A percentile compares a stretch with the other conserved stretches of the same genome.
phyloP scores from a whole-genome alignment of 768 basidiomycete genomes.

The Chalciporus pseudorubinellus region DNA sequence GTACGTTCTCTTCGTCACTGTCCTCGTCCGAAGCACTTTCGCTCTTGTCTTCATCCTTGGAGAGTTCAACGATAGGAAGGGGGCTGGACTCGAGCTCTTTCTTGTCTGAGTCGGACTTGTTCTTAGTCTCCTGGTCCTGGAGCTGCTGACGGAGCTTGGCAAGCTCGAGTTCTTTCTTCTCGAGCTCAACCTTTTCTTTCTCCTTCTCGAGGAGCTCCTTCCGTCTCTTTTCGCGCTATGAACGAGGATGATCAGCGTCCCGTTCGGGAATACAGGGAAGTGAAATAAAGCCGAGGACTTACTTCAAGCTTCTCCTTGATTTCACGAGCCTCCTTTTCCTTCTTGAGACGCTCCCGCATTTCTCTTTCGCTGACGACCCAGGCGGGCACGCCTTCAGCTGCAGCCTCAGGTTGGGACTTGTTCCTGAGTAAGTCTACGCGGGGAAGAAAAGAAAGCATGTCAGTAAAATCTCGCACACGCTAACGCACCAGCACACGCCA shows the following conservation, averaged over 20 bases:
- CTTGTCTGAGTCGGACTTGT: constrained; percentile 44
- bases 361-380: constrained; percentile 79
- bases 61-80: constrained; percentile 2
- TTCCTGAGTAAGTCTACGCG: constrained; percentile 71
- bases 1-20: too few relatives aligned
- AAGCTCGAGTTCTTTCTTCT: constrained; percentile 62
- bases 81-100: constrained; percentile 36
- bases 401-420: constrained; percentile 78
- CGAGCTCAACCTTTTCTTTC: constrained; percentile 58
- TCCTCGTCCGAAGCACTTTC: constrained; percentile 38
- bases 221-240: constrained; percentile 44
- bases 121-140: constrained; percentile 53
- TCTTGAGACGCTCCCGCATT: constrained; percentile 68
- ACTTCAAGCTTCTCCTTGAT: constrained; percentile 66
- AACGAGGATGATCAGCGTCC: constrained; percentile 10
- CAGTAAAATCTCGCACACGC: constrained; percentile 24
- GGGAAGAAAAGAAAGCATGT: constrained; percentile 12
- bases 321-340: constrained; percentile 72
- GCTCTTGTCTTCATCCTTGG: constrained; percentile 31
- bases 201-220: constrained; percentile 46
- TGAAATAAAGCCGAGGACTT: constrained; percentile 31
- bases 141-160: constrained; percentile 51
- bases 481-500: constrained; percentile 23
- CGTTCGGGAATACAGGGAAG: neutral
- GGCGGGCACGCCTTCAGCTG: constrained; percentile 58